Conservation (phyloP, 257 asterid species). For the Solanum virginianum region DNA sequence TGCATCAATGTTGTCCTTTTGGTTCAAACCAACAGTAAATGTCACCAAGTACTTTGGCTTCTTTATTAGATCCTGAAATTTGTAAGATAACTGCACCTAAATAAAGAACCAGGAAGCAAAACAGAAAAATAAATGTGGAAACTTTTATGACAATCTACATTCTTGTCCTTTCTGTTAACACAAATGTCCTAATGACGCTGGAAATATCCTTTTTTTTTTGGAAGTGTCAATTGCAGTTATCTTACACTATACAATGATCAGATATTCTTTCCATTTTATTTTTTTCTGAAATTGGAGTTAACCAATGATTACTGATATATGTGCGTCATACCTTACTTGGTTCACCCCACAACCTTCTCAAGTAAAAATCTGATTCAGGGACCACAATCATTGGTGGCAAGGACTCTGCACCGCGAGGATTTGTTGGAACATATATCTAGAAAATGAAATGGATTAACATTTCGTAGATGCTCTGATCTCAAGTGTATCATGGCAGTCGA, state of each 20-base stretch:
- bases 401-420: conserved; percentile 92
- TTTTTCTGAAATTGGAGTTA: neutral
- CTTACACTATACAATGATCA: neutral
- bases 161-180: neutral
- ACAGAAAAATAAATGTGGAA: neutral
- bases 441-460: neutral
- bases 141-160: neutral
- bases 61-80: conserved; percentile 62
- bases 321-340: conserved; percentile 61
- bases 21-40: conserved; percentile 81
- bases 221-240: neutral
- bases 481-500: neutral
- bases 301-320: neutral
- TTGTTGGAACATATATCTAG: conserved; percentile 79
- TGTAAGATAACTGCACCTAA: neutral
- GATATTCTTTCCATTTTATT: neutral
- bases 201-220: neutral
- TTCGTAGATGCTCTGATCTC: neutral
- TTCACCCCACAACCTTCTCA: conserved; percentile 95
- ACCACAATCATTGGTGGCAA: conserved; percentile 94
- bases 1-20: conserved; percentile 56
- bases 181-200: neutral
- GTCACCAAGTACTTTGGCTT: conserved; percentile 87
- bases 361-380: conserved; percentile 72
- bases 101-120: neutral